Evolutionary conservation across 148 eudicot genomes (phyloP).

Genomic region (Camellia granthamiana): DNA sequence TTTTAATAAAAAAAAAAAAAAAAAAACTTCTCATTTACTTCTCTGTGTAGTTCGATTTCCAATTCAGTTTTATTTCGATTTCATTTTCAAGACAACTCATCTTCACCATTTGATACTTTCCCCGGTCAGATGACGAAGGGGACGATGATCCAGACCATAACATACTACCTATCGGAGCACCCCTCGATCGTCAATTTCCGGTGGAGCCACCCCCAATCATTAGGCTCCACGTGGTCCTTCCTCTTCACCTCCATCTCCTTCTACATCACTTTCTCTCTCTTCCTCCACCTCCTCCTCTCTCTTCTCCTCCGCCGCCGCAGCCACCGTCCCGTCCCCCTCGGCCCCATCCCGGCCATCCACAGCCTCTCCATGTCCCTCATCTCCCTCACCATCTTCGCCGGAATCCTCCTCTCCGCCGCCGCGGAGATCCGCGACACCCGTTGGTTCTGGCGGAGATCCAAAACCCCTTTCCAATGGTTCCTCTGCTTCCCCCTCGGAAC

Average conservation of each 20-base stretch:
- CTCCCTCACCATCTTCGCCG: slow-evolving; percentile 4
- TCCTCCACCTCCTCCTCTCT: neutral
- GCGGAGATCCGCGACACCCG: slow-evolving; percentile 86
- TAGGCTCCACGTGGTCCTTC: slow-evolving; percentile 9
- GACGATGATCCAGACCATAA: neutral
- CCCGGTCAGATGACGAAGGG: too few species aligned
- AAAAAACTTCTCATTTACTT: too few species aligned
- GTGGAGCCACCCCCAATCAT: slow-evolving; percentile 8
- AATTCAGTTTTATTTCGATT: too few species aligned
- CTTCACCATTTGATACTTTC: too few species aligned
- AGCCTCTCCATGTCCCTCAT: slow-evolving; percentile 7
- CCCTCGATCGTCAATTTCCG: slow-evolving; percentile 5
- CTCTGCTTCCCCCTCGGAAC: slow-evolving; percentile 92
- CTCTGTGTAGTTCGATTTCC: too few species aligned
- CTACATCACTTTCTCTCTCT: neutral
- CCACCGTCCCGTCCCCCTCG: slow-evolving; percentile 5
- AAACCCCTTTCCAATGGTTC: slow-evolving; percentile 82
- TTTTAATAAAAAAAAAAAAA: too few species aligned
- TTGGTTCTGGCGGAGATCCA: slow-evolving; percentile 77
- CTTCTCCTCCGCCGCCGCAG: neutral
- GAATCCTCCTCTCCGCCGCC: slow-evolving; percentile 44
- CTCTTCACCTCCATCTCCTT: slow-evolving; percentile 8
- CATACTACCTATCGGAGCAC: slow-evolving; percentile 10
- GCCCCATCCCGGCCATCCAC: slow-evolving; percentile 8
- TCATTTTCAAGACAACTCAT: too few species aligned